Percentiles rank a stretch among this genome's conserved stretches.
These are phyloP conservation scores for Kodamaea jinghongensis DNA, from an alignment of 805 yeast genomes.

Conservation along the genomic window DNA sequence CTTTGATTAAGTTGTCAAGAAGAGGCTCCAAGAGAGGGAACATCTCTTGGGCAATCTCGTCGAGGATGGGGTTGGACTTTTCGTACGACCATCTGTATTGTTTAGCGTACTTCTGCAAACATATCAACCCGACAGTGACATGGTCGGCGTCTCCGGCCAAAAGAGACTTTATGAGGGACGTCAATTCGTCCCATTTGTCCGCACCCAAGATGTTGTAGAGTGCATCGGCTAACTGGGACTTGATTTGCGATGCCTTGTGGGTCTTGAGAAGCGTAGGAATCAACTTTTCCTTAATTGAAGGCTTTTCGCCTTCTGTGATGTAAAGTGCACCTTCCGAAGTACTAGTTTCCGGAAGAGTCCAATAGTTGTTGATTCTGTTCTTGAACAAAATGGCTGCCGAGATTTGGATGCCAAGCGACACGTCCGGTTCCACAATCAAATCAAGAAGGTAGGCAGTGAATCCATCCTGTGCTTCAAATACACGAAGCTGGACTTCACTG, in stretches of 20 bases:
- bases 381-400: conserved; percentile 46
- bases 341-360: conserved; percentile 37
- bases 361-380: conserved; percentile 37
- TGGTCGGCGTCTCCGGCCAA: conserved; percentile 34
- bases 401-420: conserved; percentile 42
- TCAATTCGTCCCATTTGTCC: conserved; percentile 46
- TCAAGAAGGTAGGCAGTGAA: conserved; percentile 55
- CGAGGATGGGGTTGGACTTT: conserved; percentile 39
- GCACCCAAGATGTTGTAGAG: conserved; percentile 51
- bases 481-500: conserved; percentile 51
- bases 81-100: conserved; percentile 50
- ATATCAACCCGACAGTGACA: conserved; percentile 38
- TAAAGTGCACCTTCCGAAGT: conserved; percentile 18
- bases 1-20: conserved; percentile 26
- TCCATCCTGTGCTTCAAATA: conserved; percentile 55
- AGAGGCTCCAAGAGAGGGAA: conserved; percentile 39
- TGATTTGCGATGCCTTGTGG: conserved; percentile 37
- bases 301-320: conserved; percentile 34
- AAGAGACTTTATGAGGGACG: conserved; percentile 43
- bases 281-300: conserved; percentile 34
- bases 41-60: conserved; percentile 32
- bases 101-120: conserved; percentile 40
- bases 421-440: conserved; percentile 44
- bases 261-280: conserved; percentile 41
- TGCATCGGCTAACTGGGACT: conserved; percentile 58